These are phyloP conservation scores for Cercospora zeae-maydis DNA, from an alignment of 2,329 filamentous ascomycete species.

Conservation along the genomic window DNA sequence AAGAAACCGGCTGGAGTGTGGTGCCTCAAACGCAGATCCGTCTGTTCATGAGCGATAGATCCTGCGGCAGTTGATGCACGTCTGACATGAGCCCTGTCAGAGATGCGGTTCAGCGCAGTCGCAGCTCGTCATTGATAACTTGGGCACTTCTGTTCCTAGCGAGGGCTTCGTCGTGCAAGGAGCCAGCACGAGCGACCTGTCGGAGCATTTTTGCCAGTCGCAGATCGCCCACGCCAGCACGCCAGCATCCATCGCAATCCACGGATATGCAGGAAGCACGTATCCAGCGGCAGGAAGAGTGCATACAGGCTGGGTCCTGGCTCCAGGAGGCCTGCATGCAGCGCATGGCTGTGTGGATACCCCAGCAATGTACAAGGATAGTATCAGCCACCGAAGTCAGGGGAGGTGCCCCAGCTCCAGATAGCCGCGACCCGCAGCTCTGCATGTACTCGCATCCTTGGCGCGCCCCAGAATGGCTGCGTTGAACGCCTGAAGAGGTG, in stretches of 20 bases:
- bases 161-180: slow-evolving; percentile 20
- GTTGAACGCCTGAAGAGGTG: slow-evolving; percentile 9
- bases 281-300: slow-evolving; percentile 3
- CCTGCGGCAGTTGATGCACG: slow-evolving; percentile 24
- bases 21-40: slow-evolving; percentile 24
- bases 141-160: slow-evolving; percentile 23
- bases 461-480: slow-evolving; percentile 9
- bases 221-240: slow-evolving; percentile 13
- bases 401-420: slow-evolving; percentile 1
- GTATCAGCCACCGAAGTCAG: slow-evolving; percentile 12
- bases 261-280: slow-evolving; percentile 11
- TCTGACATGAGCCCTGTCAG: slow-evolving; percentile 25
- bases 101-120: slow-evolving; percentile 12
- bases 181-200: slow-evolving; percentile 14
- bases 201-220: slow-evolving; percentile 18
- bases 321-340: slow-evolving; percentile 5
- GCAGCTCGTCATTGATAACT: slow-evolving; percentile 27
- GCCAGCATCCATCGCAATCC: slow-evolving; percentile 8
- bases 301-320: slow-evolving; percentile 1
- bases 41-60: slow-evolving; percentile 21
- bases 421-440: slow-evolving; percentile 7
- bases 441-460: slow-evolving; percentile 6
- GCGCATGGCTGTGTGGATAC: slow-evolving; percentile 5
- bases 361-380: slow-evolving; percentile 11
- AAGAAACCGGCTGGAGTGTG: slow-evolving; percentile 24